phyloP scores from a whole-genome alignment of 2,329 filamentous ascomycete species.

The Nannizziopsis arthrosporioides region DNA sequence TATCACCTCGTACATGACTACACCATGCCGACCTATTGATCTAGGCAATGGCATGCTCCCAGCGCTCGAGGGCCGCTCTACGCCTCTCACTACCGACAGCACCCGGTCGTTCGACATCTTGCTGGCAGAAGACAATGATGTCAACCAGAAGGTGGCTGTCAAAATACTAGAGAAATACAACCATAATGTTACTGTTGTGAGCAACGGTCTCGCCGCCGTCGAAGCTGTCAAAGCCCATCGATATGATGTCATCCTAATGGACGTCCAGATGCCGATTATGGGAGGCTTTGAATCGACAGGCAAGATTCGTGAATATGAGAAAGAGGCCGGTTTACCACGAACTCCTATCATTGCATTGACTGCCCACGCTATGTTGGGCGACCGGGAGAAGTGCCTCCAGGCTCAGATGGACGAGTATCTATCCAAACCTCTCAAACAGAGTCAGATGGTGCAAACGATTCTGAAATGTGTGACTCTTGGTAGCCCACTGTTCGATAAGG shows the following conservation, averaged over 20 bases:
- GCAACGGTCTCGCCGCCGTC: conserved; percentile 86
- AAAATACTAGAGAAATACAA: conserved; percentile 98
- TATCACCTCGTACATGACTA: conserved; percentile 99
- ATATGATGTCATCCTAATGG: conserved; percentile 97
- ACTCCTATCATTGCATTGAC: conserved; percentile 95
- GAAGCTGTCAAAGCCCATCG: conserved; percentile 83
- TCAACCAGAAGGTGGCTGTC: conserved; percentile 90
- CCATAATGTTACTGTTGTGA: conserved; percentile 57
- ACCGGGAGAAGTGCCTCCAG: conserved; percentile 94
- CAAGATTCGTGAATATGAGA: conserved; percentile 92
- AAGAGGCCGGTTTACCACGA: conserved; percentile 62
- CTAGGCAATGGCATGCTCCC: conserved; percentile 93
- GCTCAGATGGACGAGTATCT: conserved; percentile 99
- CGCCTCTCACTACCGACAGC: conserved; percentile 82
- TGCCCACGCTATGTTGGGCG: conserved; percentile 96
- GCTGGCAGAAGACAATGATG: conserved; percentile 89
- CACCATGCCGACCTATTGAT: conserved; percentile 85
- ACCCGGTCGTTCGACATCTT: conserved; percentile 93
- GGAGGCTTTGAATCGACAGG: conserved; percentile 94
- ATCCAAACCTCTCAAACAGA: conserved; percentile 91
- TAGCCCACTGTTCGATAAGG: conserved; percentile 33
- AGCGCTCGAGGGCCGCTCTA: conserved; percentile 82
- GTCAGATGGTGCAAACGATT: conserved; percentile 94
- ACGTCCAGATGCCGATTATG: conserved; percentile 99
- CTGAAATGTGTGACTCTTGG: conserved; percentile 91